Percentiles rank a stretch among this genome's conserved stretches.
These are phyloP conservation scores for Endothia cerciana DNA, from an alignment of 2,329 filamentous ascomycete genomes.

Conservation along the genomic window DNA sequence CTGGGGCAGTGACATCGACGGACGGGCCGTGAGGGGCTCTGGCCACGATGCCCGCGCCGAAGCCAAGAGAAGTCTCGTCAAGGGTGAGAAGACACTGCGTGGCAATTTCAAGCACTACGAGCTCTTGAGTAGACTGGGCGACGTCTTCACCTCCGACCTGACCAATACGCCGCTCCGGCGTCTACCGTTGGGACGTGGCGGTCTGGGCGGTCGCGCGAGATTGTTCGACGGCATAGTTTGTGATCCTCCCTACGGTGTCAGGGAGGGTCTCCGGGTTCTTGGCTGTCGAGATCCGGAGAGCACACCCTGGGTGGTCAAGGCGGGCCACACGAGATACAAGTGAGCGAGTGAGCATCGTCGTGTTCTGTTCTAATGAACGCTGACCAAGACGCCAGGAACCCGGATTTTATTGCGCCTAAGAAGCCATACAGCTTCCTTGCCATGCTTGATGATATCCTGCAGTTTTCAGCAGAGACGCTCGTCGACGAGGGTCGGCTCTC, in stretches of 20 bases:
- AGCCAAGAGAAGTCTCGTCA: conserved; percentile 29
- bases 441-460: conserved; percentile 87
- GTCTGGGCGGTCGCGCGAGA: conserved; percentile 37
- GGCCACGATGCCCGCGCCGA: conserved; percentile 53
- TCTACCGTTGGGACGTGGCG: conserved; percentile 38
- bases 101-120: conserved; percentile 88
- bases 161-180: conserved; percentile 79
- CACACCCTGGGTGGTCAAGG: conserved; percentile 63
- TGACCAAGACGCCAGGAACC: conserved; percentile 44
- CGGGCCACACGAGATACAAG: conserved; percentile 72
- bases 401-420: conserved; percentile 83
- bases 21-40: conserved; percentile 77
- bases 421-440: conserved; percentile 89
- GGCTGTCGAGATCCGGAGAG: conserved; percentile 72
- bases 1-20: conserved; percentile 92
- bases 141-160: conserved; percentile 82
- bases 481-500: conserved; percentile 80
- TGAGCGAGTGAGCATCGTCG: conserved; percentile 45
- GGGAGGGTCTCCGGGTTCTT: conserved; percentile 88
- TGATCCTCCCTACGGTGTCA: conserved; percentile 93
- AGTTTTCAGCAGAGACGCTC: conserved; percentile 76
- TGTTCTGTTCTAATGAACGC: neutral
- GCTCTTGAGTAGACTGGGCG: conserved; percentile 67
- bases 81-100: conserved; percentile 51
- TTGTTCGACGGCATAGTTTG: conserved; percentile 90